These are phyloP conservation scores for Goffeauzyma gilvescens DNA, from an alignment of 768 basidiomycete genomes.

Conservation along the genomic window DNA sequence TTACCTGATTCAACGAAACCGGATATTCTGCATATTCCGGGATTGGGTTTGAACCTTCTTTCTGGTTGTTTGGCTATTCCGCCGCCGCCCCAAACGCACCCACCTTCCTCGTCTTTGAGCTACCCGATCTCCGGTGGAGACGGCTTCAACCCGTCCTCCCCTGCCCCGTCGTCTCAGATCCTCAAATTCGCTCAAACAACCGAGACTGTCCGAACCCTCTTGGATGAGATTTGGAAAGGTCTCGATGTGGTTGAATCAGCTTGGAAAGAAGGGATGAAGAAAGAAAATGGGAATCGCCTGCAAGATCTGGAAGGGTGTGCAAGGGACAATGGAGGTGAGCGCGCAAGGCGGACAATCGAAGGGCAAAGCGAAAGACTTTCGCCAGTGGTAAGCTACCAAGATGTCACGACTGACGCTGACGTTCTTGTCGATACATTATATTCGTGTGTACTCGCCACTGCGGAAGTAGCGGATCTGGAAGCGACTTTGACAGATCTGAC, in stretches of 20 bases:
- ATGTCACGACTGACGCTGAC: no score
- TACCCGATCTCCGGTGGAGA: no score
- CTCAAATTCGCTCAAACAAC: background rate
- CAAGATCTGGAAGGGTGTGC: slow-evolving; percentile 1
- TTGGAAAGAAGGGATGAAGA: slow-evolving; percentile 4
- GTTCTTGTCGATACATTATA: no score
- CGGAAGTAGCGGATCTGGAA: background rate
- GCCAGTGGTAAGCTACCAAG: background rate
- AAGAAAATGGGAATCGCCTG: background rate
- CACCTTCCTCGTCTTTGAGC: background rate
- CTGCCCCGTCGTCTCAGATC: background rate
- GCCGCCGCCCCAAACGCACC: background rate
- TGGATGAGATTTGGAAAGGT: slow-evolving; percentile 1
- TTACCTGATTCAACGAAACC: no score
- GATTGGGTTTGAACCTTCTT: background rate
- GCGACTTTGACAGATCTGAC: slow-evolving; percentile 2
- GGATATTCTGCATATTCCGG: background rate
- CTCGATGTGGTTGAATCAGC: background rate
- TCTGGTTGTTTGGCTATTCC: background rate
- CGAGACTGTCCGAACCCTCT: background rate
- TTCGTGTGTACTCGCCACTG: no score
- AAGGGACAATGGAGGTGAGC: slow-evolving; percentile 3
- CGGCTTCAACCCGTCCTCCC: background rate
- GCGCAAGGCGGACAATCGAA: background rate
- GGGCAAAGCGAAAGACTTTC: background rate